Evolutionary conservation across 768 basidiomycete species (phyloP), one percentile per base, ranked within the genome.

Genomic region (Paxillus involutus): DNA sequence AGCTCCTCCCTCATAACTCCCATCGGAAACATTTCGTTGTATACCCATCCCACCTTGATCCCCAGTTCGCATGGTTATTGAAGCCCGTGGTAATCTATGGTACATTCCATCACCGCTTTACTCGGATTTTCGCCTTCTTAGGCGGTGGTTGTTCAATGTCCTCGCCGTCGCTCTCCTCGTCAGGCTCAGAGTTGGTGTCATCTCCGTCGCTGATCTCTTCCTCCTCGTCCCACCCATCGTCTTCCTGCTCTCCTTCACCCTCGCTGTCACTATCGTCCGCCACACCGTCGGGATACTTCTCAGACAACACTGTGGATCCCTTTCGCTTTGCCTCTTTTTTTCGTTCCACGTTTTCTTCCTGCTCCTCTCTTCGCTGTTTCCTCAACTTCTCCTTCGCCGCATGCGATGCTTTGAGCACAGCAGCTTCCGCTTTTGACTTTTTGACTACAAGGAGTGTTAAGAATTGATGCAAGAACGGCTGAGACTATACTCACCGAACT

Each of bases 311-410:
- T 26, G 26, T 26, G 6, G 26, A 26, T 26, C 26, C 26, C 59
- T 68, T 61, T 59, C 63, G 63, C 52, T 61, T 67, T 57, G 44
- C 55, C 57, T 76, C 80, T 69, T 88, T 88, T 75, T 98, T 99
- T 45, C 87, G 80, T 45, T 82, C 79, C 6, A 98, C 91, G 70
- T 98, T 99, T 50, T 81, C 80, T 67, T 93, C 94, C 66, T 98
- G 97, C 66, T 97, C 92, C 55, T 89, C 88, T 60, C 89, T 77
- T 58, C 94, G 79, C 60, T 91, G 79, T 62, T 88, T 86, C 59
- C 85, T 81, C 42, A 92, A 68, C 67, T 80, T 87, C 58, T 85
- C 86, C 63, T 89, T 90, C 21, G 84, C 88, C 3, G 83, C 87
- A 65, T 94, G 91, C 24, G 86, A 83, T 24, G 82, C 81, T 63